Percentiles rank a stretch among this genome's conserved stretches.
Conservation (phyloP, 495 filamentous ascomycete species). For the Filosporella fistucella region DNA sequence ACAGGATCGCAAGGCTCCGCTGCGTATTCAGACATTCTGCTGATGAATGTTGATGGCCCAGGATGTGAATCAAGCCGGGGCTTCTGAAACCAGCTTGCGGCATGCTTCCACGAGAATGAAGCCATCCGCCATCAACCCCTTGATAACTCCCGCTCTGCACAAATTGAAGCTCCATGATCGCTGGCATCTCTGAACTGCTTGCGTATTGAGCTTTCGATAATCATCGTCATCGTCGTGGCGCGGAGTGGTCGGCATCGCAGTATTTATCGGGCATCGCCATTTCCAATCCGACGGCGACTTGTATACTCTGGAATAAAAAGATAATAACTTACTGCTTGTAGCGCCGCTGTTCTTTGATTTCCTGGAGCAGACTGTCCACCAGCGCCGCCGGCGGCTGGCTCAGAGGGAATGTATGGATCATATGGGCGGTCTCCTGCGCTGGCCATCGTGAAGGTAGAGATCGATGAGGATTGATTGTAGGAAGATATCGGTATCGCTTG, state of each 20-base stretch:
- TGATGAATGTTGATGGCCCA: too few relatives aligned
- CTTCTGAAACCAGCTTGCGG: slow-evolving; percentile 5
- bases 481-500: neutral
- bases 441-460: slow-evolving; percentile 19
- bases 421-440: slow-evolving; percentile 19
- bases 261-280: too few relatives aligned
- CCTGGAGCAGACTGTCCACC: slow-evolving; percentile 13
- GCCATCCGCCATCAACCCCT: too few relatives aligned
- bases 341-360: slow-evolving; percentile 24
- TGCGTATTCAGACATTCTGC: too few relatives aligned
- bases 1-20: too few relatives aligned
- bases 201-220: too few relatives aligned
- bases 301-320: neutral
- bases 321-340: slow-evolving; percentile 26
- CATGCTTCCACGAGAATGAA: neutral
- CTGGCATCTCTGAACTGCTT: too few relatives aligned
- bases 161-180: too few relatives aligned
- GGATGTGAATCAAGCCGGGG: too few relatives aligned
- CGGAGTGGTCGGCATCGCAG: too few relatives aligned
- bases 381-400: slow-evolving; percentile 19
- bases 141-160: too few relatives aligned
- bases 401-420: slow-evolving; percentile 26
- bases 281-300: neutral
- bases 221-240: too few relatives aligned
- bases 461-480: neutral